Base-by-base conservation (phyloP, 2,329 filamentous ascomycete species). In the Colletotrichum gloeosporioides region DNA sequence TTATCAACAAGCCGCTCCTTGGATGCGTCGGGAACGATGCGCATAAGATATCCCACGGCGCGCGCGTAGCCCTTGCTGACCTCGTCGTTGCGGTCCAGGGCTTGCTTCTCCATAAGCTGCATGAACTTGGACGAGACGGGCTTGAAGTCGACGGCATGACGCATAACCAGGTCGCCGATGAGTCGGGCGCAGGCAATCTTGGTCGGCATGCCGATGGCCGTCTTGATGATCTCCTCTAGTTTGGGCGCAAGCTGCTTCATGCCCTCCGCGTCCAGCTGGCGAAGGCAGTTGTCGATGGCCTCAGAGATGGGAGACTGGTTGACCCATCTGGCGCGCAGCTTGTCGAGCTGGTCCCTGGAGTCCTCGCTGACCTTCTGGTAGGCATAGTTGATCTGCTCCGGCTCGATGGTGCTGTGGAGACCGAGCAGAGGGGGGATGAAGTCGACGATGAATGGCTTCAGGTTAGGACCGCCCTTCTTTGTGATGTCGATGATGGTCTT, bases 141-240 rank as follows among this genome's bases (percentile, higher is more conserved):
- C 49, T 90, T 91, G 83, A 98, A 95, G 34, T 96, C 88, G 49
- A 93, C 90, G 44, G 91, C 92, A 78, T 96, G 94, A 15, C 95
- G 92, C 67, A 96, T 96, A 67, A 95, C 95, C 9, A 99, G 89
- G 1, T 95, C 96, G 9, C 95, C 94, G 36, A 99, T 89, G 3
- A 98, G 93, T 71, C 95, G 92, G 78, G 94, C 95, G 81, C 96
- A 98, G 49, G 96, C 97, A 64, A 99, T 94, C 86, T 99, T 99
- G 0, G 96, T 98, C 3, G 96, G 96, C 85, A 99, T 93, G 2
- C 96, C 96, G 49, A 99, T 93, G 2, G 96, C 95, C 31, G 91
- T 93, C 82, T 96, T 97, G 85, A 99, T 95, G 0, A 94, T 93
- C 34, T 90, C 90, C 82, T 97, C 94, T 0, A 99, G 89, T 61